phyloP scores from a whole-genome alignment of 257 asterid species.

The Solanum etuberosum region DNA sequence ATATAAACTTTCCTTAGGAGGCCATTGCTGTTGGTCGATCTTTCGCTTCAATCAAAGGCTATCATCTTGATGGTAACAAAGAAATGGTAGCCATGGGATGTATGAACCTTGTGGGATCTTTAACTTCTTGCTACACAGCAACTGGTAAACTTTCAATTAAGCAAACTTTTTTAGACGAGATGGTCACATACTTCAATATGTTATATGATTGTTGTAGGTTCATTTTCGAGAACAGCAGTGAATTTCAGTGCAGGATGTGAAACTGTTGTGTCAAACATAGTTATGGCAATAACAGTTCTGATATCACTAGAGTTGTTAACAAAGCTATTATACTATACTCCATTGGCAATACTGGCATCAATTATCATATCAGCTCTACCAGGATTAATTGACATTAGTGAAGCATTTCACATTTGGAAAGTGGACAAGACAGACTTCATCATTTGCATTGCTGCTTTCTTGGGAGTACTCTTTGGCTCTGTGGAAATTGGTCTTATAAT shows the following conservation, averaged over 20 bases:
- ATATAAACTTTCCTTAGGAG: constrained; percentile 33
- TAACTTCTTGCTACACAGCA: constrained; percentile 71
- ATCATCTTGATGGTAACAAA: constrained; percentile 81
- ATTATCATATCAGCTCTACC: constrained; percentile 65
- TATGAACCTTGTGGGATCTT: constrained; percentile 67
- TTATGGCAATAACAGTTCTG: constrained; percentile 58
- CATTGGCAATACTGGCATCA: constrained; percentile 59
- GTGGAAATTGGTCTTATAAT: constrained; percentile 65
- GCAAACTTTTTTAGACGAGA: not conserved
- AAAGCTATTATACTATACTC: constrained; percentile 48
- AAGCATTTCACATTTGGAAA: constrained; percentile 50
- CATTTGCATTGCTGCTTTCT: constrained; percentile 43
- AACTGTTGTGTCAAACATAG: constrained; percentile 56
- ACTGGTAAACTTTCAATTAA: constrained; percentile 25
- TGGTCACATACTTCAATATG: not conserved
- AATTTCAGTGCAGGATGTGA: constrained; percentile 72
- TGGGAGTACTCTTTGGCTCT: constrained; percentile 53
- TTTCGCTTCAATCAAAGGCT: constrained; percentile 72
- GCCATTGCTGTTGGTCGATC: constrained; percentile 86
- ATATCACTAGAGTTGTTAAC: constrained; percentile 45
- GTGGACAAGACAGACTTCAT: constrained; percentile 60
- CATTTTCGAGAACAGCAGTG: constrained; percentile 76
- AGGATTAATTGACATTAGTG: constrained; percentile 46
- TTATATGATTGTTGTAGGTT: constrained; percentile 23
- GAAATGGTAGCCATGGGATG: constrained; percentile 84